Evolutionary conservation across 2,329 filamentous ascomycete genomes (phyloP).

Genomic region (Hysterium pulicare): DNA sequence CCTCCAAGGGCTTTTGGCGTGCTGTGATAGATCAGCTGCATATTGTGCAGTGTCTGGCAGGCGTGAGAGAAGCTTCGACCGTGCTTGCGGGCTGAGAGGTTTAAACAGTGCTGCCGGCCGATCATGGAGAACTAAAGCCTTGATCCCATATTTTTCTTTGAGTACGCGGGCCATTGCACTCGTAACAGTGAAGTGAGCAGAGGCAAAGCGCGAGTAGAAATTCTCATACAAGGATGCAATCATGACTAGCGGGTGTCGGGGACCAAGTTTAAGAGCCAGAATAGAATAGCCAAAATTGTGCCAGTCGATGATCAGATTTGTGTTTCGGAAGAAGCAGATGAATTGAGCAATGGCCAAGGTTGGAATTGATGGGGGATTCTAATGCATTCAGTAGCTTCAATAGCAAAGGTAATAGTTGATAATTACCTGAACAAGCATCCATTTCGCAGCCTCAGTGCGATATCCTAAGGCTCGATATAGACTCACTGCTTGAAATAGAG

Average conservation of each 20-base stretch:
- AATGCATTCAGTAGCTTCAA: slow-evolving; percentile 10
- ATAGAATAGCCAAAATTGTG: slow-evolving; percentile 99
- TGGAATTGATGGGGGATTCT: slow-evolving; percentile 95
- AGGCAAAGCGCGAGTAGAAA: slow-evolving; percentile 63
- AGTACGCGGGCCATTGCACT: slow-evolving; percentile 80
- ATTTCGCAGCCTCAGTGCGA: slow-evolving; percentile 67
- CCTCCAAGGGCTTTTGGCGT: slow-evolving; percentile 53
- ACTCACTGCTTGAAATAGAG: slow-evolving; percentile 73
- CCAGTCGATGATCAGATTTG: slow-evolving; percentile 88
- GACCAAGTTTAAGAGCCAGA: slow-evolving; percentile 64
- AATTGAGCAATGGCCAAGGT: slow-evolving; percentile 74
- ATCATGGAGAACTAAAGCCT: slow-evolving; percentile 61
- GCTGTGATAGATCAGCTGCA: slow-evolving; percentile 51
- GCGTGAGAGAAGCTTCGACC: slow-evolving; percentile 57
- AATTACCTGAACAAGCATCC: slow-evolving; percentile 75
- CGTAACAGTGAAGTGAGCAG: slow-evolving; percentile 82
- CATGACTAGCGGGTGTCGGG: slow-evolving; percentile 69
- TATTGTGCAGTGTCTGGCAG: slow-evolving; percentile 63
- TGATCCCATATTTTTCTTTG: slow-evolving; percentile 62
- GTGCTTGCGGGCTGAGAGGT: slow-evolving; percentile 53
- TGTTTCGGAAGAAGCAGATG: slow-evolving; percentile 73
- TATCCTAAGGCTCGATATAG: slow-evolving; percentile 73
- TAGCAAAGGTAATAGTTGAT: background rate
- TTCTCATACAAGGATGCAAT: slow-evolving; percentile 77
- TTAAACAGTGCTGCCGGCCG: slow-evolving; percentile 80